Conservation (phyloP, 805 yeast species). For the Ogataea corticis region DNA sequence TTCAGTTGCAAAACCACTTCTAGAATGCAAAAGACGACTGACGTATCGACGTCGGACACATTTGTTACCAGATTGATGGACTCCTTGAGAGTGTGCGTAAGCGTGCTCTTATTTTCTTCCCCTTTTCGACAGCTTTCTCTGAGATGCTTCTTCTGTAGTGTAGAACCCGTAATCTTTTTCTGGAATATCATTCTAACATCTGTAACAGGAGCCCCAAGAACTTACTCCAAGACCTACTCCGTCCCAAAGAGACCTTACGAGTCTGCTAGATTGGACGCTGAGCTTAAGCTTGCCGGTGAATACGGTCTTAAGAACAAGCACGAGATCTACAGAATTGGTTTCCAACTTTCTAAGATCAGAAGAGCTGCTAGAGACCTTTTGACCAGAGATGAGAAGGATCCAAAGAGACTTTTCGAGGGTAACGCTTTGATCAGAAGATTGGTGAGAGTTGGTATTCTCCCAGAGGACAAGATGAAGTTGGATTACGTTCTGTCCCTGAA, state of each 20-base stretch:
- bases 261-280: conserved; percentile 99
- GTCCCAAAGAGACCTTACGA: conserved; percentile 99
- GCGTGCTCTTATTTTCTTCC: conserved; percentile 2
- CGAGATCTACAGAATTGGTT: conserved; percentile 99
- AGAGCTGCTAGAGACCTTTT: conserved; percentile 99
- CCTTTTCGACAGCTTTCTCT: conserved; percentile 6
- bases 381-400: conserved; percentile 99
- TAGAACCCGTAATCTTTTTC: conserved; percentile 6
- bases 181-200: conserved; percentile 19
- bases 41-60: too few relatives aligned
- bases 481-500: conserved; percentile 99
- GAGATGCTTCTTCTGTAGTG: conserved; percentile 11
- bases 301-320: conserved; percentile 99
- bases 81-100: not conserved
- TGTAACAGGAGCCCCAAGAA: conserved; percentile 90
- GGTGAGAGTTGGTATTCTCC: conserved; percentile 97
- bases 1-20: conserved; percentile 53
- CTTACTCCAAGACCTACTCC: conserved; percentile 98
- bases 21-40: not conserved
- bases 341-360: conserved; percentile 99
- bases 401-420: conserved; percentile 99
- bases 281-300: conserved; percentile 99
- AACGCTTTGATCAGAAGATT: conserved; percentile 99
- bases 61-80: not conserved
- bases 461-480: conserved; percentile 99